These are phyloP conservation scores for Hapsidospora chrysogenum DNA, from an alignment of 495 filamentous ascomycete genomes.

Conservation along the genomic window DNA sequence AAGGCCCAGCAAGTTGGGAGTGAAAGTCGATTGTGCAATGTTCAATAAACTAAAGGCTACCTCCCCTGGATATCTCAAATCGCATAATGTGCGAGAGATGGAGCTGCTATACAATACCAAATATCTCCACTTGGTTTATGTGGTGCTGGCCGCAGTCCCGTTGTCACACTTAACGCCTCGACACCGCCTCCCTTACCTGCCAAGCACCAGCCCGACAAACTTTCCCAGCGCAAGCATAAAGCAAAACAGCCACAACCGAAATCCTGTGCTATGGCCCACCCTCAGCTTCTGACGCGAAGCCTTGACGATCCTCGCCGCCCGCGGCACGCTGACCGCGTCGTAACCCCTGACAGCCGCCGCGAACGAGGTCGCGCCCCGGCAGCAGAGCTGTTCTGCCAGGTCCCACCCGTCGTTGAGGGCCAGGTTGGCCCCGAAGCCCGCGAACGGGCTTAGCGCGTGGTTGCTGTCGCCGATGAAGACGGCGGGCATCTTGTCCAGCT, in stretches of 20 bases:
- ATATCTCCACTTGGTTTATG: no score
- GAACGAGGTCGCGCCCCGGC: constrained; percentile 4
- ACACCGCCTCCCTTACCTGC: no score
- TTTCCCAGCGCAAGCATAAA: constrained; percentile 1
- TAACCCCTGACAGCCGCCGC: constrained; percentile 10
- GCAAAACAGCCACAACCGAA: not conserved
- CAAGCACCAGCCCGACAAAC: constrained; percentile 1
- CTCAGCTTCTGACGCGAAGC: constrained; percentile 6
- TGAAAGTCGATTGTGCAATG: no score
- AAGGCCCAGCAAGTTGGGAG: no score
- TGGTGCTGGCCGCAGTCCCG: no score
- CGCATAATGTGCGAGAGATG: no score
- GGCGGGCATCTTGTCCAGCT: constrained; percentile 4
- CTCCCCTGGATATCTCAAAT: no score
- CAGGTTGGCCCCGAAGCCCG: constrained; percentile 24
- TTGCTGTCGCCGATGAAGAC: constrained; percentile 27
- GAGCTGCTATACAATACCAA: no score
- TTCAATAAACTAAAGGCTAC: no score
- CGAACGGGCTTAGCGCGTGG: constrained; percentile 26
- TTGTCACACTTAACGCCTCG: no score
- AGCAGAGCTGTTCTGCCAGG: constrained; percentile 15
- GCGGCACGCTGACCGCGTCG: constrained; percentile 12
- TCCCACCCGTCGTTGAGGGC: constrained; percentile 24
- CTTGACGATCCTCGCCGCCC: constrained; percentile 5
- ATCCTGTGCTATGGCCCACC: constrained; percentile 6